Evolutionary conservation across 1,284 basidiomycete species (phyloP).

Genomic region (Ceratorhiza oryzae-sativae): DNA sequence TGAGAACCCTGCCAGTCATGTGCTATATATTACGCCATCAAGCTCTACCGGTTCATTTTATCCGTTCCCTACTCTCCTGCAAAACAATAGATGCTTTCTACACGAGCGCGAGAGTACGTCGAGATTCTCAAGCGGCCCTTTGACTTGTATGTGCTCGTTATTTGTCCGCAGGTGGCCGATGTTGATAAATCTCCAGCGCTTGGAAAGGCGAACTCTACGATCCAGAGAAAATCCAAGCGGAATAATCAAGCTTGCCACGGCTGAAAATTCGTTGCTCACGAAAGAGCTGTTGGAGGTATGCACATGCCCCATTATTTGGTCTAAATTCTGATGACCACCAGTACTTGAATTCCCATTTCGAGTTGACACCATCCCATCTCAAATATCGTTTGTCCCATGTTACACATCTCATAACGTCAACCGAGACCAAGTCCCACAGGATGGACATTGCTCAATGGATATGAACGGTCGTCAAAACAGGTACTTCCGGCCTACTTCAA

Average conservation of each 20-base stretch:
- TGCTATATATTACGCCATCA: neutral
- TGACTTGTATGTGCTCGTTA: conserved; percentile 6
- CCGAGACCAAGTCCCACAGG: neutral
- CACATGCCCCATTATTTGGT: no score
- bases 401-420: neutral
- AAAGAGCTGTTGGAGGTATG: conserved; percentile 17
- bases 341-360: conserved; percentile 33
- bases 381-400: conserved; percentile 25
- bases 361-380: conserved; percentile 10
- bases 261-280: conserved; percentile 27
- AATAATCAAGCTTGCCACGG: conserved; percentile 4
- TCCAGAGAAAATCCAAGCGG: conserved; percentile 20
- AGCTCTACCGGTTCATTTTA: no score
- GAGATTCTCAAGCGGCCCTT: neutral
- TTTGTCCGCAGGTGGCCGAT: no score
- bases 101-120: neutral
- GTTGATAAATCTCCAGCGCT: neutral
- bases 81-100: neutral
- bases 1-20: neutral
- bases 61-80: no score
- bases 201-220: conserved; percentile 23
- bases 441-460: neutral
- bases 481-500: conserved; percentile 22
- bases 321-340: neutral
- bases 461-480: neutral